phyloP scores from a whole-genome alignment of 2,329 filamentous ascomycete genomes.

The Pseudogymnoascus sp. region DNA sequence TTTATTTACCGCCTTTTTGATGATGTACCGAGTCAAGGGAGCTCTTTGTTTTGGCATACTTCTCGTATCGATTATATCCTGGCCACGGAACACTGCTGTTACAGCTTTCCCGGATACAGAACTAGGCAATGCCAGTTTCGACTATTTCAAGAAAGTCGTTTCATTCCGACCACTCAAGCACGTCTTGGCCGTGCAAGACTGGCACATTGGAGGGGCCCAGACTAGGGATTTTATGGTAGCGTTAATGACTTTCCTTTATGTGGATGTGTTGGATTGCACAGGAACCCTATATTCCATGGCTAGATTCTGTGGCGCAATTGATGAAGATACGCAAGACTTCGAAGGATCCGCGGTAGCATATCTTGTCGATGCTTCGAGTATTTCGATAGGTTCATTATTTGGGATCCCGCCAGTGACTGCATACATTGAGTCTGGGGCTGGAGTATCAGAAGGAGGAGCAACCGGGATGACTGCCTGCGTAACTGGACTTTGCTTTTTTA shows the following conservation, averaged over 20 bases:
- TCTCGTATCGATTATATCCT: slow-evolving; percentile 80
- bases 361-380: slow-evolving; percentile 70
- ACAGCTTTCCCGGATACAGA: slow-evolving; percentile 73
- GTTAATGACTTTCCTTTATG: slow-evolving; percentile 82
- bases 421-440: slow-evolving; percentile 82
- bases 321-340: slow-evolving; percentile 78
- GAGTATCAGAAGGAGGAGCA: slow-evolving; percentile 79
- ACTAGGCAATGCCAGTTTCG: slow-evolving; percentile 61
- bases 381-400: slow-evolving; percentile 72
- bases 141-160: slow-evolving; percentile 84
- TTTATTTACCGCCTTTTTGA: slow-evolving; percentile 68
- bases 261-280: slow-evolving; percentile 81
- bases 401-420: slow-evolving; percentile 77
- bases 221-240: slow-evolving; percentile 74
- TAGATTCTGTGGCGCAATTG: slow-evolving; percentile 70
- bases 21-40: slow-evolving; percentile 82
- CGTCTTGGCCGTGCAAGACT: slow-evolving; percentile 64
- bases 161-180: slow-evolving; percentile 70
- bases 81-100: slow-evolving; percentile 68
- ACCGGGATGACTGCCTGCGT: slow-evolving; percentile 77
- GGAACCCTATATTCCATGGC: slow-evolving; percentile 88
- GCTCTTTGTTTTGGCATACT: slow-evolving; percentile 78
- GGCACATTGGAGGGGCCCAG: slow-evolving; percentile 46
- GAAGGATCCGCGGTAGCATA: slow-evolving; percentile 80
- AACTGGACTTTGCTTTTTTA: slow-evolving; percentile 76